These are phyloP conservation scores for Lachnellula occidentalis DNA, from an alignment of 2,329 filamentous ascomycete genomes.

Conservation along the genomic window DNA sequence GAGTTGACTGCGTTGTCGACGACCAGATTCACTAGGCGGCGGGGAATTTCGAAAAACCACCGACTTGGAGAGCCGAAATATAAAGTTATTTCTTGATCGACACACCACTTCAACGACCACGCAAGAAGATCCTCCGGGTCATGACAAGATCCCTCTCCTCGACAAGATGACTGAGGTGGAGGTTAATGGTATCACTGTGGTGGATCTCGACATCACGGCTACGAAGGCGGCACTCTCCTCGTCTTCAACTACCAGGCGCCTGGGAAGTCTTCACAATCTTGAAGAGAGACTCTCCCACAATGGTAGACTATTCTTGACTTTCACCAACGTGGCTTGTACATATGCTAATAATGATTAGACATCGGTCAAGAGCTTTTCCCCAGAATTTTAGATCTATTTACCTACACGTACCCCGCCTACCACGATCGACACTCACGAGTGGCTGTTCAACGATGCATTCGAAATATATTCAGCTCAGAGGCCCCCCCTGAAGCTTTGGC, in stretches of 20 bases:
- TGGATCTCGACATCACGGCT: constrained; percentile 50
- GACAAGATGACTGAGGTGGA: constrained; percentile 47
- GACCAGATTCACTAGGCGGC: constrained; percentile 4
- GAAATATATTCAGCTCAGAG: constrained; percentile 56
- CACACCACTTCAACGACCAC: constrained; percentile 2
- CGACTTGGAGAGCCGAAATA: too few relatives aligned
- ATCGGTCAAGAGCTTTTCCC: constrained; percentile 39
- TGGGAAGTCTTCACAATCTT: constrained; percentile 48
- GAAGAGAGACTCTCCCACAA: constrained; percentile 52
- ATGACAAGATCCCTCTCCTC: constrained; percentile 28
- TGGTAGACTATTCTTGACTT: constrained; percentile 36
- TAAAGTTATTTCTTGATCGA: too few relatives aligned
- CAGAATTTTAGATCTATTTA: constrained; percentile 64
- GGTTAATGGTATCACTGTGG: constrained; percentile 36
- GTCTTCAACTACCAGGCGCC: constrained; percentile 55
- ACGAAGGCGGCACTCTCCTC: constrained; percentile 50
- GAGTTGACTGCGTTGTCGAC: neutral
- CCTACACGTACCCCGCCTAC: constrained; percentile 84
- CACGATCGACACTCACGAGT: constrained; percentile 77
- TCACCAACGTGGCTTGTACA: neutral
- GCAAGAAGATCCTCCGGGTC: constrained; percentile 10
- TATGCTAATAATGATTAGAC: constrained; percentile 24
- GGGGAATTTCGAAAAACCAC: neutral
- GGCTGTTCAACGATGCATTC: constrained; percentile 76
- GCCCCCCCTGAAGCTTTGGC: constrained; percentile 53